Conservation (phyloP, 1,139 yeast genomes). For the Saccharomyces hybrid region DNA sequence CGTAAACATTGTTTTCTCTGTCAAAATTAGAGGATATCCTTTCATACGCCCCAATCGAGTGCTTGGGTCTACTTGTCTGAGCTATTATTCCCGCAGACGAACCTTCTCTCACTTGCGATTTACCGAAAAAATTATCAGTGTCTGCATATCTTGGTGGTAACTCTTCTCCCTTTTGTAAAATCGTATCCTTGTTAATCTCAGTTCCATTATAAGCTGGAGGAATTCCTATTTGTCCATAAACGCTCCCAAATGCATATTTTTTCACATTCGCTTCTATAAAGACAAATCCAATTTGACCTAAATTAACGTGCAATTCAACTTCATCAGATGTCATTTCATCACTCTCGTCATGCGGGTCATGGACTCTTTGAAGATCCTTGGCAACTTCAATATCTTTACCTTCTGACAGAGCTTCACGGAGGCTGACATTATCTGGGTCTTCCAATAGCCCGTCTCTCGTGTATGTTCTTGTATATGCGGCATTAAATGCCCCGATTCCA, state of each 20-base stretch:
- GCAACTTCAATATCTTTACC: slow-evolving; percentile 20
- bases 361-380: slow-evolving; percentile 18
- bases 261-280: slow-evolving; percentile 87
- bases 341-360: slow-evolving; percentile 14
- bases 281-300: slow-evolving; percentile 89
- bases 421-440: slow-evolving; percentile 29
- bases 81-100: slow-evolving; percentile 2
- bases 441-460: slow-evolving; percentile 30
- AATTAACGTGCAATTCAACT: slow-evolving; percentile 60
- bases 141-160: slow-evolving; percentile 55
- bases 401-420: slow-evolving; percentile 21
- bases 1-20: slow-evolving; percentile 11
- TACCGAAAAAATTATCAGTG: slow-evolving; percentile 47
- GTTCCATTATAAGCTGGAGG: slow-evolving; percentile 63
- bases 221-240: slow-evolving; percentile 62
- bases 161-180: slow-evolving; percentile 66
- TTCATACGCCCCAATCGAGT: slow-evolving; percentile 12
- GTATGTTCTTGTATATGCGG: slow-evolving; percentile 31
- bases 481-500: slow-evolving; percentile 30
- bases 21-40: slow-evolving; percentile 20
- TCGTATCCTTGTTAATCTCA: slow-evolving; percentile 44
- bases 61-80: not conserved
- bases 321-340: slow-evolving; percentile 24
- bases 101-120: slow-evolving; percentile 12
- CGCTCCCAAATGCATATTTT: slow-evolving; percentile 85